A percentile compares a stretch with the other conserved stretches of the same genome.
Evolutionary conservation across 2,329 filamentous ascomycete genomes (phyloP).

Genomic region (Claviceps arundinis): DNA sequence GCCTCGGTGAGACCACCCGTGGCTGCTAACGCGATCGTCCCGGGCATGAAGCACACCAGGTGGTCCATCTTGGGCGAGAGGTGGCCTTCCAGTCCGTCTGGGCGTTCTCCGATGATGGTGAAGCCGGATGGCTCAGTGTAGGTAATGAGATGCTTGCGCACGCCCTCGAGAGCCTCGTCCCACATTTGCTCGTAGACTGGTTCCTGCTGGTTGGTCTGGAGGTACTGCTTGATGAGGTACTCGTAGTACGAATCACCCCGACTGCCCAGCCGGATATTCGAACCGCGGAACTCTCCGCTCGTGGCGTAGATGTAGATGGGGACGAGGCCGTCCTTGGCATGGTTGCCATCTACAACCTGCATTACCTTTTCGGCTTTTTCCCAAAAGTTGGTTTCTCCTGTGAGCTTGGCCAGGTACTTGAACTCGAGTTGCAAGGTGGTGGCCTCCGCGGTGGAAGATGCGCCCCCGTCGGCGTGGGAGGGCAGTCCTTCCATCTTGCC

Average conservation of each 20-base stretch:
- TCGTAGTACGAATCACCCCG: conserved; percentile 97
- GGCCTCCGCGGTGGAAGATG: conserved; percentile 87
- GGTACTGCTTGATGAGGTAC: conserved; percentile 96
- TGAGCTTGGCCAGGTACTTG: conserved; percentile 92
- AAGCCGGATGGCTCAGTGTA: conserved; percentile 71
- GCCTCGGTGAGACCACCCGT: conserved; percentile 67
- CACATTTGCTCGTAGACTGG: conserved; percentile 84
- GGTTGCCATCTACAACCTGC: conserved; percentile 75
- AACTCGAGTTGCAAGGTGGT: conserved; percentile 89
- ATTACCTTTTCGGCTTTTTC: conserved; percentile 84
- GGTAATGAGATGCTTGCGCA: conserved; percentile 83
- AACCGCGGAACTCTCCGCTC: conserved; percentile 63
- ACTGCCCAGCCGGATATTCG: conserved; percentile 84
- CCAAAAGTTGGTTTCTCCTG: conserved; percentile 88
- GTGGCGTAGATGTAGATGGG: conserved; percentile 83
- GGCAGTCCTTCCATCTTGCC: conserved; percentile 61
- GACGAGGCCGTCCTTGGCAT: conserved; percentile 65
- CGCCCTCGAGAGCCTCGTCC: conserved; percentile 70
- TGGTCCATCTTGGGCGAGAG: conserved; percentile 94
- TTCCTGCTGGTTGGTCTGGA: conserved; percentile 83
- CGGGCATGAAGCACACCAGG: conserved; percentile 92
- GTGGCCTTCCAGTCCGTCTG: conserved; percentile 50
- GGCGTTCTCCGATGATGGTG: conserved; percentile 83
- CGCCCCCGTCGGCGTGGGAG: conserved; percentile 74
- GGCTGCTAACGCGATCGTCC: conserved; percentile 79